Evolutionary conservation across 192 early-diverging fungal species (phyloP).

Genomic region (Linnemannia hyalina): DNA sequence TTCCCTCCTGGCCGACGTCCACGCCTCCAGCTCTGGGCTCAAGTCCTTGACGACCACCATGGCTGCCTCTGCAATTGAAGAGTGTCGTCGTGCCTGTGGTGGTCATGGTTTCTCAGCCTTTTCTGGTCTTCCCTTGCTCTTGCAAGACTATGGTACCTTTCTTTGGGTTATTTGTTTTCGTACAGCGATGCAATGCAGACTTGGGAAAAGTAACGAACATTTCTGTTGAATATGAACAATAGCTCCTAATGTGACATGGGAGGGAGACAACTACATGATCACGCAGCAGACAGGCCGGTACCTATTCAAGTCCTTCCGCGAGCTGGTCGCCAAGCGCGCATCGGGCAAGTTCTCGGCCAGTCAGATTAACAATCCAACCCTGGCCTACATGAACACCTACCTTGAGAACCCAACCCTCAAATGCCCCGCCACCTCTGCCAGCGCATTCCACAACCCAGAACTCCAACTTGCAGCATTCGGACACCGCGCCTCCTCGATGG

Average conservation of each 20-base stretch:
- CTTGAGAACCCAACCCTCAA: conserved; percentile 67
- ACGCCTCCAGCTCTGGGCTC: conserved; percentile 79
- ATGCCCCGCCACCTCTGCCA: conserved; percentile 52
- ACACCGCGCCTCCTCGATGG: conserved; percentile 76
- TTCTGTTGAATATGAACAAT: not conserved
- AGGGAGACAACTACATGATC: conserved; percentile 88
- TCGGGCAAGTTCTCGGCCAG: conserved; percentile 28
- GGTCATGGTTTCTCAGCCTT: conserved; percentile 84
- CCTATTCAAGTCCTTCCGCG: conserved; percentile 51
- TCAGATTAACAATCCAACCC: conserved; percentile 36
- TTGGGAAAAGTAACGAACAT: not conserved
- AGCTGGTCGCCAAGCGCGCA: conserved; percentile 41
- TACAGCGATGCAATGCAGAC: no score
- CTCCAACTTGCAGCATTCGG: conserved; percentile 77
- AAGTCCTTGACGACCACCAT: conserved; percentile 80
- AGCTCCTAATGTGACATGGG: conserved; percentile 82
- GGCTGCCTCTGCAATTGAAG: conserved; percentile 75
- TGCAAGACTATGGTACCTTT: conserved; percentile 67
- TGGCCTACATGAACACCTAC: conserved; percentile 61
- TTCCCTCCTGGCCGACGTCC: conserved; percentile 75
- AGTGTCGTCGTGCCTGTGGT: conserved; percentile 79
- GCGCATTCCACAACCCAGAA: conserved; percentile 52
- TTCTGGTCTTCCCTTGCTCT: conserved; percentile 77
- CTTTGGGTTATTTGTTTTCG: not conserved
- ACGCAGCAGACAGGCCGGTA: conserved; percentile 89